Evolutionary conservation across 2,329 filamentous ascomycete species (phyloP).

Genomic region (Madurella fahalii): DNA sequence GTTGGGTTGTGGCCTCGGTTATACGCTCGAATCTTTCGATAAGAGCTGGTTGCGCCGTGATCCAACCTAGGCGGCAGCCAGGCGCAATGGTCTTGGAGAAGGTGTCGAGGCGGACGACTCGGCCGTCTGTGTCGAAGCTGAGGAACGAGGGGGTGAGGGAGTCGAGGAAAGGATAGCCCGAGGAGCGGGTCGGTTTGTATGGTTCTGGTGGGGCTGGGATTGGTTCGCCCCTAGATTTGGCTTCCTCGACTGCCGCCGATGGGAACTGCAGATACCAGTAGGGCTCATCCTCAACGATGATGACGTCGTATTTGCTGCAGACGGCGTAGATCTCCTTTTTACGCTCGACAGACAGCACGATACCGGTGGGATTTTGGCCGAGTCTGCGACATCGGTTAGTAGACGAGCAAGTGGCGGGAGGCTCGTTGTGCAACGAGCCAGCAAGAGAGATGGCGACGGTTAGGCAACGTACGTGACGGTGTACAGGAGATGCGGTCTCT

Average conservation of each 20-base stretch:
- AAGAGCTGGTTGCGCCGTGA: conserved; percentile 76
- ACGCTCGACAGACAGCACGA: conserved; percentile 60
- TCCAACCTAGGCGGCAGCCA: conserved; percentile 85
- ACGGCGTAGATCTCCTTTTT: conserved; percentile 75
- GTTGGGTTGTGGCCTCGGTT: conserved; percentile 72
- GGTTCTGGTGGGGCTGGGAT: conserved; percentile 31
- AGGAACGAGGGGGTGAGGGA: conserved; percentile 80
- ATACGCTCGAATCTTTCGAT: conserved; percentile 67
- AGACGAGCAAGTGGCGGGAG: neutral
- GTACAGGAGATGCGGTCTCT: conserved; percentile 79
- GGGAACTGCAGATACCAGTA: conserved; percentile 95
- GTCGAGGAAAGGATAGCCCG: conserved; percentile 76
- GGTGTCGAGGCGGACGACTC: conserved; percentile 85
- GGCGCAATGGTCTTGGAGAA: conserved; percentile 93
- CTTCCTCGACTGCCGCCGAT: conserved; percentile 54
- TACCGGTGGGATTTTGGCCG: conserved; percentile 28
- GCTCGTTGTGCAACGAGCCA: neutral
- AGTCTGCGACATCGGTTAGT: conserved; percentile 13
- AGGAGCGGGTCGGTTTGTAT: conserved; percentile 31
- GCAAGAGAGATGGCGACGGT: neutral
- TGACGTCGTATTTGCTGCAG: conserved; percentile 78
- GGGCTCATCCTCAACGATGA: conserved; percentile 91
- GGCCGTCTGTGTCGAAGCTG: conserved; percentile 75
- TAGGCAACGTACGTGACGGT: conserved; percentile 69
- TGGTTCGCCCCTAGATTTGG: conserved; percentile 43